Percentiles rank a stretch among this genome's conserved stretches.
These are phyloP conservation scores for Phytophthora cactorum DNA, from an alignment of 352 stramenopile species.

Conservation along the genomic window DNA sequence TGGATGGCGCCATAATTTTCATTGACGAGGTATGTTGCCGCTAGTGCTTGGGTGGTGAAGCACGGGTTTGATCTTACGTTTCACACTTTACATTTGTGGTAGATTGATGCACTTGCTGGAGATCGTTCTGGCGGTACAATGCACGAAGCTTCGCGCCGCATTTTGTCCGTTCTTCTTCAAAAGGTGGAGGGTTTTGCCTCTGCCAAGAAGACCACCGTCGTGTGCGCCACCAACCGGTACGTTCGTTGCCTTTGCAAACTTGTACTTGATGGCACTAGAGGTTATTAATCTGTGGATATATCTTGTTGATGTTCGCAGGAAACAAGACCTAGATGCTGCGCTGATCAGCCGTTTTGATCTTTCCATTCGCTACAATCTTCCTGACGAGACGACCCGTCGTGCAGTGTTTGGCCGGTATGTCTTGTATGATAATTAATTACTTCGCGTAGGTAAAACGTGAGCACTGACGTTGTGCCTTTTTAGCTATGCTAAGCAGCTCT, in stretches of 20 bases:
- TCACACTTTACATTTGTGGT: slow-evolving; percentile 1
- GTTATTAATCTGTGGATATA: neutral
- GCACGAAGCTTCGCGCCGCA: slow-evolving; percentile 93
- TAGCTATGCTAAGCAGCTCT: slow-evolving; percentile 92
- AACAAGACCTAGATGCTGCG: slow-evolving; percentile 93
- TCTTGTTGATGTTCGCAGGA: slow-evolving; percentile 49
- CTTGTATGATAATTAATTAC: neutral
- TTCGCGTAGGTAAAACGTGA: neutral
- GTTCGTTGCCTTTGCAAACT: neutral
- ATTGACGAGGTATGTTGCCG: slow-evolving; percentile 87
- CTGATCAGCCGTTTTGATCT: slow-evolving; percentile 95
- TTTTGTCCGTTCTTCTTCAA: slow-evolving; percentile 92
- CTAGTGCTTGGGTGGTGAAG: neutral
- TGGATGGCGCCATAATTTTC: slow-evolving; percentile 94
- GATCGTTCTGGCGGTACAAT: slow-evolving; percentile 89
- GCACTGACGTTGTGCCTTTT: slow-evolving; percentile 10
- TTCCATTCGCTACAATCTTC: slow-evolving; percentile 92
- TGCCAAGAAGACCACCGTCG: slow-evolving; percentile 91
- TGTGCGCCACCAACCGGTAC: slow-evolving; percentile 92
- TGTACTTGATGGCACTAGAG: neutral
- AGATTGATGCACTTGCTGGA: slow-evolving; percentile 92
- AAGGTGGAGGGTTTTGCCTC: slow-evolving; percentile 94
- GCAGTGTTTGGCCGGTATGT: slow-evolving; percentile 89
- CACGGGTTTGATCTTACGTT: neutral
- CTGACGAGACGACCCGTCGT: slow-evolving; percentile 78